Percentiles rank a stretch among this genome's conserved stretches.
phyloP scores from a whole-genome alignment of 495 filamentous ascomycete species.

The Aspergillus wentii region DNA sequence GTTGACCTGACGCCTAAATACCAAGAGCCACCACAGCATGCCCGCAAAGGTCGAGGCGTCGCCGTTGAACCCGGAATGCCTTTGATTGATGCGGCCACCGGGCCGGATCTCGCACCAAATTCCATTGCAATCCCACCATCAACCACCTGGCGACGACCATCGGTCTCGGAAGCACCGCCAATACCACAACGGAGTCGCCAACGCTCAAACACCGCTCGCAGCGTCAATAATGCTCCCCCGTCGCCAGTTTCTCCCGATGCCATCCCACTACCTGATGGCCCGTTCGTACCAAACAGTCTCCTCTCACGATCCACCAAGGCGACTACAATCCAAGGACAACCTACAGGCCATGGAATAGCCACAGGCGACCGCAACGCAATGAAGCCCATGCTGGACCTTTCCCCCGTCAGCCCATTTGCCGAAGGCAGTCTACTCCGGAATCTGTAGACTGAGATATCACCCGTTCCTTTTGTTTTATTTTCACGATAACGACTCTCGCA shows the following conservation, averaged over 20 bases:
- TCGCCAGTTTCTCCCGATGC: slow-evolving; percentile 11
- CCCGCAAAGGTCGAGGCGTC: slow-evolving; percentile 63
- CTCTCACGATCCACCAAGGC: slow-evolving; percentile 23
- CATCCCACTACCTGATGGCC: slow-evolving; percentile 17
- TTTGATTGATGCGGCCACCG: slow-evolving; percentile 64
- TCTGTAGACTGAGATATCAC: slow-evolving; percentile 11
- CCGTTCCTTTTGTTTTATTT: neutral
- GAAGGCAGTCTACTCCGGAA: slow-evolving; percentile 50
- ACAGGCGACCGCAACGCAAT: slow-evolving; percentile 46
- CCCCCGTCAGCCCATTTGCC: slow-evolving; percentile 44
- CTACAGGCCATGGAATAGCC: slow-evolving; percentile 46
- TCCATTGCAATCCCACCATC: slow-evolving; percentile 47
- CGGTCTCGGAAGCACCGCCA: slow-evolving; percentile 9
- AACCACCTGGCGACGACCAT: slow-evolving; percentile 46
- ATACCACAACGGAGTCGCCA: slow-evolving; percentile 18
- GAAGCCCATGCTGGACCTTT: slow-evolving; percentile 53
- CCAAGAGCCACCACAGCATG: slow-evolving; percentile 67
- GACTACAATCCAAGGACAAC: slow-evolving; percentile 10
- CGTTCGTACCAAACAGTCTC: slow-evolving; percentile 36
- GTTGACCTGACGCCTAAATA: slow-evolving; percentile 74
- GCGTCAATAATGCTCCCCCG: slow-evolving; percentile 14
- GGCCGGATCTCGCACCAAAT: slow-evolving; percentile 35
- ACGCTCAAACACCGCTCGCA: slow-evolving; percentile 28
- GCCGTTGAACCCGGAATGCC: slow-evolving; percentile 52
- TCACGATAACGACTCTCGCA: neutral